Evolutionary conservation across 2,329 filamentous ascomycete species (phyloP), one percentile per base, ranked within the genome.

Genomic region (Fusarium goolgardi): DNA sequence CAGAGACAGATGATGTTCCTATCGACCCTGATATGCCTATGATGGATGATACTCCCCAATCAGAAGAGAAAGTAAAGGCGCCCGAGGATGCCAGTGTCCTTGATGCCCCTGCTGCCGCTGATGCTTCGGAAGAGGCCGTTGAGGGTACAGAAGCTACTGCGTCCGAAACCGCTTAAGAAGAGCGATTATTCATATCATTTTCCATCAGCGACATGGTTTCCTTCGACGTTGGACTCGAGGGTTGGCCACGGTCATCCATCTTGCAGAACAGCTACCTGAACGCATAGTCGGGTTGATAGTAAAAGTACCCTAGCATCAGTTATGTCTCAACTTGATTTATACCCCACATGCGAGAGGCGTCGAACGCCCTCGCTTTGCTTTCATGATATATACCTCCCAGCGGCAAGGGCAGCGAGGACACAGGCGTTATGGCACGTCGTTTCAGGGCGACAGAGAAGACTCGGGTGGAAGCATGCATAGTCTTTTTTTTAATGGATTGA

Each of bases 241-340:
- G 23, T 49, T 29, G 12, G 20, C 18, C 32, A 44, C 27, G n/a
- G 41, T 15, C 18, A 32, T 34, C 23, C 44, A 27, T 23, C 18
- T 50, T 52, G 31, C 34, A 37, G 21, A 35, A 57, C 41, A 40
- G 31, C 53, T 57, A 45, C 32, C 34, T 49, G 20, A 34, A 53
- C 44, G 52, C 37, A 55, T 44, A 39, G 39, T 55, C 51, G 44
- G 58, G 65, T n/a, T 60, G 59, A 59, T 55, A 51, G 51, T 44
- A 44, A 31, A 55, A 57, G 53, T 49, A 53, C 55, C 46, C 63
- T 59, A 44, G 46, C 71, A 73, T 65, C 63, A 59, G 51, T 74
- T 59, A 73, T 61, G 67, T 70, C 58, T 71, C 55, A 59, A 62
- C 69, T 71, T 70, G 69, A 67, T 73, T 70, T 76, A 76, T 76